Evolutionary conservation across 2,329 filamentous ascomycete species (phyloP), one percentile per base, ranked within the genome.

Genomic region (Pseudogymnoascus sp.): DNA sequence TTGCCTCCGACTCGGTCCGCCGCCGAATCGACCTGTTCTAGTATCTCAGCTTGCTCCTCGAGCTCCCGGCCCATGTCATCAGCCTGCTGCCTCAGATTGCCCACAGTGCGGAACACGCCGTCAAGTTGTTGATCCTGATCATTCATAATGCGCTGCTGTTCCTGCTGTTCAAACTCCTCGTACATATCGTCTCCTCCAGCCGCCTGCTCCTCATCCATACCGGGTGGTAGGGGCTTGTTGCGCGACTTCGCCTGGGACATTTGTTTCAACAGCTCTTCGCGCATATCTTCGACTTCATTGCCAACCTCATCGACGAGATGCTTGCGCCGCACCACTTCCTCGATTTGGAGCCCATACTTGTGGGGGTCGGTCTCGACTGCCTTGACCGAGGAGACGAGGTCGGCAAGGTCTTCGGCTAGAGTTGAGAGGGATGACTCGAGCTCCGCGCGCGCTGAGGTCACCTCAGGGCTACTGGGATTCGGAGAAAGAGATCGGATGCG

Each of bases 51-150:
- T 79, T 99, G 94, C 77, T 99, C 94, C 75, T 97, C 95, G 50
- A 99, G 79, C 78, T 99, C 94, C 62, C 93, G 81, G 1, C 94
- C 93, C 93, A 99, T 99, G 68, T 92, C 90, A 74, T 95, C 87
- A 1, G 94, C 95, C 79, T 97, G 94, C 71, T 88, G 82, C 61
- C 93, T 81, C 71, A 99, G 76, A 72, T 92, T 97, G 2, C 92
- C 93, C 22, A 99, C 94, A 1, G 93, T 97, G 67, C 87, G 85
- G 72, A 95, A 96, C 54, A 99, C 93, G 14, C 89, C 90, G 72
- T 97, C 93, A 1, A 99, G 81, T 69, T 94, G 89, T 76, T 92
- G 82, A 72, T 99, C 94, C 78, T 99, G 94, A 74, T 97, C 91
- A 67, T 88, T 85, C 88, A 99, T 92, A 75, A 99, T 89, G 75